A percentile compares a stretch with the other conserved stretches of the same genome.
Conservation (phyloP, 2,329 filamentous ascomycete genomes). For the Ceratocystis diversiconidia region DNA sequence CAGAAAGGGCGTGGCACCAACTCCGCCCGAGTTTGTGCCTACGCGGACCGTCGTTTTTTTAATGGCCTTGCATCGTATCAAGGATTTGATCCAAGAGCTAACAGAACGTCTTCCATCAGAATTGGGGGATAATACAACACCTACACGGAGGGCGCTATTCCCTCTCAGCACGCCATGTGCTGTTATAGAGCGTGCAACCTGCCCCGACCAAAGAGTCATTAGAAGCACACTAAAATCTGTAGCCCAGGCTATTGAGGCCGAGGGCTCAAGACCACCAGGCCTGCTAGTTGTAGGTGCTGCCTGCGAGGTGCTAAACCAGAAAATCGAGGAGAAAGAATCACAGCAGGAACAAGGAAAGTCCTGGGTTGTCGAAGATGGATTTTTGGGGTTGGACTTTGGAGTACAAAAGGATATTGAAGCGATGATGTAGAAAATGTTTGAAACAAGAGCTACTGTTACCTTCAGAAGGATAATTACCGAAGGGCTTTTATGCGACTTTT, state of each 20-base stretch:
- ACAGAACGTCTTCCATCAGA: conserved; percentile 30
- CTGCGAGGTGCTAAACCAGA: conserved; percentile 59
- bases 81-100: conserved; percentile 57
- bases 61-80: conserved; percentile 83
- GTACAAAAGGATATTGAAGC: conserved; percentile 17
- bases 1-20: conserved; percentile 67
- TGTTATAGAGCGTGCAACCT: conserved; percentile 85
- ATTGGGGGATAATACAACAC: conserved; percentile 21
- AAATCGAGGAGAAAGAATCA: not conserved
- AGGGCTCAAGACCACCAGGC: conserved; percentile 79
- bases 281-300: conserved; percentile 72
- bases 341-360: conserved; percentile 38
- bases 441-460: too few relatives aligned
- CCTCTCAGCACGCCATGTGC: conserved; percentile 72
- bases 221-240: conserved; percentile 72
- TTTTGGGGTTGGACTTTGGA: conserved; percentile 51
- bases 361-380: conserved; percentile 83
- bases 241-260: conserved; percentile 68
- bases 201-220: conserved; percentile 85
- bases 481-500: too few relatives aligned
- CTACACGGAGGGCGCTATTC: conserved; percentile 38
- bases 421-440: not conserved
- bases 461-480: too few relatives aligned
- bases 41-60: conserved; percentile 81
- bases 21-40: conserved; percentile 63